A percentile compares a stretch with the other conserved stretches of the same genome.
Evolutionary conservation across 306 rosid species (phyloP).

Genomic region (Hippophae rhamnoides): DNA sequence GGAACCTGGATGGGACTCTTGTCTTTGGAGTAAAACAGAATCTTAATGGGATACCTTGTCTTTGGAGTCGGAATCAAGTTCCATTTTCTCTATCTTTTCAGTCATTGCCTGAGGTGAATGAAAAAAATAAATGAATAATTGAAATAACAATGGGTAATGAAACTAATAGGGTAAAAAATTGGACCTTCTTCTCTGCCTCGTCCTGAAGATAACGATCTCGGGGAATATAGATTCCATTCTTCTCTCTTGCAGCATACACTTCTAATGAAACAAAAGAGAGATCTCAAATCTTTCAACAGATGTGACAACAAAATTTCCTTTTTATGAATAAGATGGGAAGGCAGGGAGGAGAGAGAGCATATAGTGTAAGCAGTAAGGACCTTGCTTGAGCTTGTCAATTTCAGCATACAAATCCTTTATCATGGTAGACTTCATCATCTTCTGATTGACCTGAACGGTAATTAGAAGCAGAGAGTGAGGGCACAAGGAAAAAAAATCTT

Average conservation of each 20-base stretch:
- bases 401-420: slow-evolving; percentile 94
- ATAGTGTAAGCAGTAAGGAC: slow-evolving; percentile 25
- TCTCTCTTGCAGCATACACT: slow-evolving; percentile 99
- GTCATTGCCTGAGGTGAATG: slow-evolving; percentile 63
- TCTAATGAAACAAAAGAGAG: slow-evolving; percentile 30
- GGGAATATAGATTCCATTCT: slow-evolving; percentile 97
- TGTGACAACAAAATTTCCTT: background rate
- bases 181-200: slow-evolving; percentile 97
- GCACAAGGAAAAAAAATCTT: slow-evolving; percentile 2
- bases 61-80: slow-evolving; percentile 80
- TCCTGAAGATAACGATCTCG: slow-evolving; percentile 96
- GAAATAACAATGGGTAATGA: slow-evolving; percentile 9
- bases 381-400: slow-evolving; percentile 96
- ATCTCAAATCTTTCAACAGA: slow-evolving; percentile 8
- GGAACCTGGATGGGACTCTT: background rate
- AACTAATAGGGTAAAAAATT: slow-evolving; percentile 5
- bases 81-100: slow-evolving; percentile 96
- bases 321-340: background rate
- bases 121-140: slow-evolving; percentile 11
- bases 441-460: slow-evolving; percentile 73
- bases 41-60: slow-evolving; percentile 60
- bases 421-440: slow-evolving; percentile 99
- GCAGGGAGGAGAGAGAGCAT: slow-evolving; percentile 16
- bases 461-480: slow-evolving; percentile 23
- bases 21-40: slow-evolving; percentile 10